phyloP scores from a whole-genome alignment of 768 basidiomycete genomes.

The Amanita rubescens region DNA sequence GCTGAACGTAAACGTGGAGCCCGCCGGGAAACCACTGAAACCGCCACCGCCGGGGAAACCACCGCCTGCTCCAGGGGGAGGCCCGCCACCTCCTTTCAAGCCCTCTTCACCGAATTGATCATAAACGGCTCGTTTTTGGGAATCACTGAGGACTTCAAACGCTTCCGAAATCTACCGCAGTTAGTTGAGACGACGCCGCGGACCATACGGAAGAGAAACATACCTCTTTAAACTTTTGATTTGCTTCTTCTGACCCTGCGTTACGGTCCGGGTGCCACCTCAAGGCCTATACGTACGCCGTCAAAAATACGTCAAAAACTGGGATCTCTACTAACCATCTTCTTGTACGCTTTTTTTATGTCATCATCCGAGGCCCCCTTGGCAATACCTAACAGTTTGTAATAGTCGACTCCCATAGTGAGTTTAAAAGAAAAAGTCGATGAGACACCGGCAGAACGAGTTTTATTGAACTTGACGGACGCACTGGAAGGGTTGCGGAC shows the following conservation, averaged over 20 bases:
- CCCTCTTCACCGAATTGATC: slow-evolving; percentile 97
- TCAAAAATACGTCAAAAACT: too few relatives aligned
- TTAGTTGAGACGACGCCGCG: neutral
- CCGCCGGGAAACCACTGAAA: slow-evolving; percentile 38
- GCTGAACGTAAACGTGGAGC: slow-evolving; percentile 50
- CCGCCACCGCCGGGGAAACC: slow-evolving; percentile 26
- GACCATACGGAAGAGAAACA: slow-evolving; percentile 8
- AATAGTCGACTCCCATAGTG: slow-evolving; percentile 81
- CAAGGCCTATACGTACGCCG: slow-evolving; percentile 66
- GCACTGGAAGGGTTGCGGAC: neutral
- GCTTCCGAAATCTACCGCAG: slow-evolving; percentile 76
- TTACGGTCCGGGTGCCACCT: slow-evolving; percentile 97
- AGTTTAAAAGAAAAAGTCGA: slow-evolving; percentile 2
- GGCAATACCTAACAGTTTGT: slow-evolving; percentile 70
- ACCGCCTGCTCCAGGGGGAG: slow-evolving; percentile 46
- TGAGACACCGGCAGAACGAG: slow-evolving; percentile 2
- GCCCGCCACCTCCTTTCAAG: slow-evolving; percentile 64
- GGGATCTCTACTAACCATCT: slow-evolving; percentile 67
- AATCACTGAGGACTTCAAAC: slow-evolving; percentile 90
- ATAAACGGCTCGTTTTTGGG: slow-evolving; percentile 76
- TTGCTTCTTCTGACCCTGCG: slow-evolving; percentile 75
- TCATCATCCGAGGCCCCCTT: slow-evolving; percentile 75
- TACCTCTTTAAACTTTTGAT: slow-evolving; percentile 89
- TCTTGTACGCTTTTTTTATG: slow-evolving; percentile 94
- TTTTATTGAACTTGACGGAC: slow-evolving; percentile 11